Base-by-base conservation (phyloP, 2,329 filamentous ascomycete species). In the Lasiodiplodia gonubiensis region DNA sequence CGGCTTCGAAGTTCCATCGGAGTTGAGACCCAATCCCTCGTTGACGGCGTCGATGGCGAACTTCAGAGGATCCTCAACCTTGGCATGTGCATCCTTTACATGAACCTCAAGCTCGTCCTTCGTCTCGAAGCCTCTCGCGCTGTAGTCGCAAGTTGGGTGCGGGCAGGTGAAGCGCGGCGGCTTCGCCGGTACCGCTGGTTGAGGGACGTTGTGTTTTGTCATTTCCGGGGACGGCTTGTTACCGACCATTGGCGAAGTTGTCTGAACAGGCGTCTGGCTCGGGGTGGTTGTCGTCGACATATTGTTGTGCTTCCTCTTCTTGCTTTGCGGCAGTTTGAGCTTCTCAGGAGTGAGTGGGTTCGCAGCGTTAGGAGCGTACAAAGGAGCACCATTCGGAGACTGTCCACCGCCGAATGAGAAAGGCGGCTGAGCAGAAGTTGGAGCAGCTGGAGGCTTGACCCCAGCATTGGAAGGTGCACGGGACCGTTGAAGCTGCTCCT, bases 341-440 rank as follows among this genome's bases (percentile, higher is more conserved):
- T 88, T 85, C 61, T 86, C 84, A 12, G 83, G 81, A 4, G 83
- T 86, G 59, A 89, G 80, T 60, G 82, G 80, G 23, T 81, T 82
- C 23, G 81, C 80, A 10, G 81, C 81, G 67, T 87, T 86, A 8
- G 52, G 52, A 30, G 55, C 55, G 63, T 85, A 86, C 69, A 84
- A 83, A 10, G 87, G 86, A 67, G 87, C 82, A 27, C 87, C 86
- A 66, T 85, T 82, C 18, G 86, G 86, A 57, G 85, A 86, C 30
- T 82, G 80, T 18, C 80, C 82, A 64, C 83, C 82, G 55, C 81
- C 82, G 63, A 84, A 71, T 11, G 77, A 76, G 71, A 86, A 86
- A 12, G 85, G 85, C 35, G 86, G 82, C 49, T 85, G 80, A n/a
- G 83, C 78, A 10, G 81, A 78, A 7, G 82, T 85, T 23, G 84